phyloP scores from a whole-genome alignment of 2,329 filamentous ascomycete species.

The Phaeophleospora eucalypticola region DNA sequence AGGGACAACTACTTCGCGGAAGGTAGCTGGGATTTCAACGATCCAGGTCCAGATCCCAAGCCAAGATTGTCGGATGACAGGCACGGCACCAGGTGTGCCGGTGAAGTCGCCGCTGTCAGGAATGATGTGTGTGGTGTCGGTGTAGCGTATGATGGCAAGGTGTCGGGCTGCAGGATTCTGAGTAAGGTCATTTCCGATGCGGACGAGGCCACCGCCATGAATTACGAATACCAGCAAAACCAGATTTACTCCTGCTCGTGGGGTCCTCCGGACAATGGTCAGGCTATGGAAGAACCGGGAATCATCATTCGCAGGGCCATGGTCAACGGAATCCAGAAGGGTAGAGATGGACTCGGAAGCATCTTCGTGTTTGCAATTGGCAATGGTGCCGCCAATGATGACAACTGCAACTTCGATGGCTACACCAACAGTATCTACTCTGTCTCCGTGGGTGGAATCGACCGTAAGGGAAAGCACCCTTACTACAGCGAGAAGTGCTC shows the following conservation, averaged over 20 bases:
- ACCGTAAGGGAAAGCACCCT: slow-evolving; percentile 80
- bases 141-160: slow-evolving; percentile 85
- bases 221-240: slow-evolving; percentile 86
- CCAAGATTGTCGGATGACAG: slow-evolving; percentile 79
- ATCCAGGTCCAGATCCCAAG: slow-evolving; percentile 70
- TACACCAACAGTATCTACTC: slow-evolving; percentile 99
- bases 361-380: slow-evolving; percentile 97
- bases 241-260: slow-evolving; percentile 98
- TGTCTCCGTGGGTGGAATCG: slow-evolving; percentile 91
- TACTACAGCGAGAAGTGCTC: slow-evolving; percentile 97
- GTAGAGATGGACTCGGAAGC: slow-evolving; percentile 75
- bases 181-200: slow-evolving; percentile 86
- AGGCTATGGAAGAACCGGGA: slow-evolving; percentile 89
- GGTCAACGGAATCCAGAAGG: slow-evolving; percentile 86
- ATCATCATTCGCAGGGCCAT: slow-evolving; percentile 86
- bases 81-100: slow-evolving; percentile 91
- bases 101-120: slow-evolving; percentile 85
- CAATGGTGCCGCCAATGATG: slow-evolving; percentile 79
- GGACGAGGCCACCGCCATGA: slow-evolving; percentile 88
- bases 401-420: slow-evolving; percentile 99
- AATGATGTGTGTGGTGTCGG: slow-evolving; percentile 96
- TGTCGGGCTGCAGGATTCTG: slow-evolving; percentile 88
- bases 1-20: slow-evolving; percentile 89
- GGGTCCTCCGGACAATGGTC: slow-evolving; percentile 91
- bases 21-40: slow-evolving; percentile 96